These are phyloP conservation scores for Phragmites australis DNA, from an alignment of 176 grass and related monocot species.

Conservation along the genomic window DNA sequence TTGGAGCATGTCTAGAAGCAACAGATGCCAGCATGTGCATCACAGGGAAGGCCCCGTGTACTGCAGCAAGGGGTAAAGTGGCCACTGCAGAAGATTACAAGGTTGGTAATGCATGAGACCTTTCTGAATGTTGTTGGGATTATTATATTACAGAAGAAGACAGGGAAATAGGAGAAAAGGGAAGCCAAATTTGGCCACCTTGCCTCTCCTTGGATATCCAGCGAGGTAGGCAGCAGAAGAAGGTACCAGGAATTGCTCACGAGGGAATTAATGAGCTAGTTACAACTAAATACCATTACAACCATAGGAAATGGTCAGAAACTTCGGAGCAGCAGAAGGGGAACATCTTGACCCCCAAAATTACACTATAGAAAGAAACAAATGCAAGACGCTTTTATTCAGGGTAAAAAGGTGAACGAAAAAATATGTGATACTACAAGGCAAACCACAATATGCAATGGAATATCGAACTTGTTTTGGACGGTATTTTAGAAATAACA, in stretches of 20 bases:
- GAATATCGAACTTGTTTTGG: not conserved
- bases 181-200: conserved; percentile 24
- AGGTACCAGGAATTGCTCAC: conserved; percentile 1
- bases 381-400: not conserved
- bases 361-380: conserved; percentile 4
- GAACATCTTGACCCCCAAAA: conserved; percentile 1
- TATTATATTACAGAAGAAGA: not conserved
- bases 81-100: conserved; percentile 39
- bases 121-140: conserved; percentile 36
- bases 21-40: conserved; percentile 54
- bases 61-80: conserved; percentile 39
- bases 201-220: conserved; percentile 34
- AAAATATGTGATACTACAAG: not conserved
- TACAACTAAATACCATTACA: conserved; percentile 6
- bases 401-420: not conserved
- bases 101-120: conserved; percentile 30
- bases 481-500: not conserved
- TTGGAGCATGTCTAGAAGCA: conserved; percentile 59
- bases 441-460: not conserved
- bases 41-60: conserved; percentile 26
- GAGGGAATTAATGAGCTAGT: conserved; percentile 15
- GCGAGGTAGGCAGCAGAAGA: conserved; percentile 23
- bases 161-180: not conserved
- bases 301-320: conserved; percentile 2
- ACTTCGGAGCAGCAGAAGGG: not conserved